Evolutionary conservation across 352 stramenopile genomes (phyloP).

Genomic region (Detonula confervacea): DNA sequence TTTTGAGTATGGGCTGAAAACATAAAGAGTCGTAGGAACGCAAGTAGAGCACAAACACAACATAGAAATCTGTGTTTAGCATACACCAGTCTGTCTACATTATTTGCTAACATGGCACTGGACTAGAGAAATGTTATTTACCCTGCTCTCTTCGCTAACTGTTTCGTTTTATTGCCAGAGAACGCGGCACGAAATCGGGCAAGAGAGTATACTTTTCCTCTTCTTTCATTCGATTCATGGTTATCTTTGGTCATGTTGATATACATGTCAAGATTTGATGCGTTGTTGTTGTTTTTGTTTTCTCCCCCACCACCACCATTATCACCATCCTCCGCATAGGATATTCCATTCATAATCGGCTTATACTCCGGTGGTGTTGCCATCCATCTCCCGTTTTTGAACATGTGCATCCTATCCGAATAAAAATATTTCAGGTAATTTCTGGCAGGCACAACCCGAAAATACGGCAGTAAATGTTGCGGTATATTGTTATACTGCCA

Average conservation of each 20-base stretch:
- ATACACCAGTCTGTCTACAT: too few relatives aligned
- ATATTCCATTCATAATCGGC: conserved; percentile 56
- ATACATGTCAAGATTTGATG: background rate
- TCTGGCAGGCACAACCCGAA: conserved; percentile 68
- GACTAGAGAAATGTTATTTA: too few relatives aligned
- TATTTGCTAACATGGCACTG: too few relatives aligned
- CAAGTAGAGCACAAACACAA: too few relatives aligned
- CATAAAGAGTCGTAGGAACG: too few relatives aligned
- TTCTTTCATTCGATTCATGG: background rate
- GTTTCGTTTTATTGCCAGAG: background rate
- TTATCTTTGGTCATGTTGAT: background rate
- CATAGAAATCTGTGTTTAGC: too few relatives aligned
- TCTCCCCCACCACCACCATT: background rate
- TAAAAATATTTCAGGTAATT: conserved; percentile 73
- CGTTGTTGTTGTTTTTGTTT: background rate
- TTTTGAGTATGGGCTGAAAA: too few relatives aligned
- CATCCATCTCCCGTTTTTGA: conserved; percentile 70
- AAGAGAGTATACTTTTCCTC: conserved; percentile 7
- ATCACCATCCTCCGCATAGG: background rate
- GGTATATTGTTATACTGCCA: conserved; percentile 12
- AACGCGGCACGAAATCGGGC: conserved; percentile 18
- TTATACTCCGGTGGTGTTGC: conserved; percentile 65
- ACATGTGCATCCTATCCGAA: too few relatives aligned
- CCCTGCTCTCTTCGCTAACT: too few relatives aligned
- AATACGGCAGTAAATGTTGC: conserved; percentile 60